phyloP scores from a whole-genome alignment of 257 asterid species.

The Thymus quinquecostatus region DNA sequence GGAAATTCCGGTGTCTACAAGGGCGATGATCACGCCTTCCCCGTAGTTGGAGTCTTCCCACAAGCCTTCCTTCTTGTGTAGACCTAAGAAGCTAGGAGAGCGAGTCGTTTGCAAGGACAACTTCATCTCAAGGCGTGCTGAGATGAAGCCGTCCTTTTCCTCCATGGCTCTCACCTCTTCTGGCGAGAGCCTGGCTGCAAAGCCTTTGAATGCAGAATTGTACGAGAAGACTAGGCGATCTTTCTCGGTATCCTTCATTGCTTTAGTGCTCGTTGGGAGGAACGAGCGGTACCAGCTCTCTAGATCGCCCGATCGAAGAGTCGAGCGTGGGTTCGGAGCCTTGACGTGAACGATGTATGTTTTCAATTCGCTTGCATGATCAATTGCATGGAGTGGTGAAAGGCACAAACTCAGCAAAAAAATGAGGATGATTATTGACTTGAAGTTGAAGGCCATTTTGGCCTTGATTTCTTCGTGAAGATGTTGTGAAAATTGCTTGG shows the following conservation, averaged over 20 bases:
- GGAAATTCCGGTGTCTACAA: conserved; percentile 38
- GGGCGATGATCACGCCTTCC: conserved; percentile 36
- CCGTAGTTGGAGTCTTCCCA: conserved; percentile 39
- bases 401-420: too few species aligned
- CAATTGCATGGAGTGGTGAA: too few species aligned
- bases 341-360: too few species aligned
- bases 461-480: too few species aligned
- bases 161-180: conserved; percentile 31
- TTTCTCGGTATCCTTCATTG: background rate
- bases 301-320: too few species aligned
- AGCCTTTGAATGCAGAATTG: conserved; percentile 35
- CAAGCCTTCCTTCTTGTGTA: conserved; percentile 34
- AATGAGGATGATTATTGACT: too few species aligned
- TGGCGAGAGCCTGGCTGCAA: conserved; percentile 36
- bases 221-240: conserved; percentile 30
- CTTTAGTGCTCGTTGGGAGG: too few species aligned
- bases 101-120: conserved; percentile 33
- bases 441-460: too few species aligned
- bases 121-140: conserved; percentile 28
- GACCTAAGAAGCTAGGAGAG: conserved; percentile 42
- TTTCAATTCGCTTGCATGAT: too few species aligned
- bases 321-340: too few species aligned
- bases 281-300: too few species aligned
- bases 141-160: conserved; percentile 30
- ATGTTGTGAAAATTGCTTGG: too few species aligned